Base-by-base conservation (phyloP, 805 yeast species). In the Wickerhamomyces pijperi region DNA sequence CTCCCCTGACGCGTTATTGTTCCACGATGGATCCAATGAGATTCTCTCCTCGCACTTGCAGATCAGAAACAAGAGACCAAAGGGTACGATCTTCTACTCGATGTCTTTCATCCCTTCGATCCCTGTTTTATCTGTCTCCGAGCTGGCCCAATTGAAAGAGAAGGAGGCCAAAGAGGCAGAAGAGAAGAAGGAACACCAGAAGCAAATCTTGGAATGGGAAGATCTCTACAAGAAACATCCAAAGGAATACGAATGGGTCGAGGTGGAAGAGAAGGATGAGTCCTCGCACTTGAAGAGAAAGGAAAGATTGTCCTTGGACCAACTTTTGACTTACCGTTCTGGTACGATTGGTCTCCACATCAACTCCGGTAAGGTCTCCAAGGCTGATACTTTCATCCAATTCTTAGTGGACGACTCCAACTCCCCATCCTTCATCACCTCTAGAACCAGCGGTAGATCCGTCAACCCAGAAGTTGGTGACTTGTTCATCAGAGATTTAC, bases 401-500 rank as follows among this genome's bases (percentile, higher is more conserved):
- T 60, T 74, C 14, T 61, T 78, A 39, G 66, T 81, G 44, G 94
- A 83, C 57, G 88, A 82, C 49, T 63, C 66, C 32, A 65, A 68
- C 1, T 70, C 65, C 37, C 86, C 92, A 2, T 67, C 75, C 3
- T 75, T 72, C 41, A 65, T 67, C 7, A 62, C 82, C 1, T 56
- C 72, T 11, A 70, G 64, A 49, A 55, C 76, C 2, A 67, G 59
- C 23, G 73, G 73, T 25, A 68, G 69, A 37, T 53, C 45, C 12
- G 55, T 82, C 23, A 51, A 66, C 19, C 52, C 68, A 14, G 72
- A 74, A n/a, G 54, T 59, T 19, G 81, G 78, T 17, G 74, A 69
- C 43, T 73, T 72, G 0, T 82, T 82, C 47, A 65, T 83, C 37
- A 73, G 94, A 56, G 92, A 83, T 55, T 66, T 83, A 49, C 70